phyloP scores from a whole-genome alignment of 2,329 filamentous ascomycete genomes.

The Scytalidium sp. region DNA sequence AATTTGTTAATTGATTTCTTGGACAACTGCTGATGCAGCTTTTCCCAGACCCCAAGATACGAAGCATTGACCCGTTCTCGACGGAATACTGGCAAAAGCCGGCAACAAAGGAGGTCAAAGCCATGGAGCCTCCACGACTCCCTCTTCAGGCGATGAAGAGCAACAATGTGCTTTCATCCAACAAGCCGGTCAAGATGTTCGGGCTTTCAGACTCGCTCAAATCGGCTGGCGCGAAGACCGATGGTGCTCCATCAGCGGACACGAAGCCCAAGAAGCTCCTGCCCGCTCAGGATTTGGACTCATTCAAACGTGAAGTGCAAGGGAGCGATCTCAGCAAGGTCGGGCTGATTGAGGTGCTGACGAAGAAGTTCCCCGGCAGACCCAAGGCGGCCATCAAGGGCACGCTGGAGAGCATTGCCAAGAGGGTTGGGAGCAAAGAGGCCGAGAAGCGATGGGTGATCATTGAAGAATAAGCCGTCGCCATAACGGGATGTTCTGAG shows the following conservation, averaged over 20 bases:
- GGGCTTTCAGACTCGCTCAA: constrained; percentile 2
- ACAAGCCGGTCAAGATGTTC: constrained; percentile 13
- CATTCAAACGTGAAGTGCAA: constrained; percentile 66
- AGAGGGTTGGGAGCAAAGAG: constrained; percentile 57
- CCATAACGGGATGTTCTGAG: no score
- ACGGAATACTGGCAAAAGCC: constrained; percentile 67
- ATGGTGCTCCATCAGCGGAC: constrained; percentile 7
- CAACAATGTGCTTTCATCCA: constrained; percentile 7
- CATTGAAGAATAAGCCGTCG: constrained; percentile 3
- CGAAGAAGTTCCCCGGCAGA: constrained; percentile 69
- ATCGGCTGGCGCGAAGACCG: background rate
- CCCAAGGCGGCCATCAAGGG: constrained; percentile 69
- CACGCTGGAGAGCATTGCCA: constrained; percentile 65
- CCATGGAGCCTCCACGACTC: constrained; percentile 32
- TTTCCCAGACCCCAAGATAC: constrained; percentile 27
- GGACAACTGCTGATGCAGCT: background rate
- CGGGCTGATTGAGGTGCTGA: constrained; percentile 71
- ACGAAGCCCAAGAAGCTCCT: constrained; percentile 22
- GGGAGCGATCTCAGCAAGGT: constrained; percentile 71
- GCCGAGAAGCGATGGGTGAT: constrained; percentile 61
- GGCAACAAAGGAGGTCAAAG: constrained; percentile 1
- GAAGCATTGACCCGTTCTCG: constrained; percentile 81
- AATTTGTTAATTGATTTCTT: constrained; percentile 2
- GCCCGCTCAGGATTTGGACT: constrained; percentile 19
- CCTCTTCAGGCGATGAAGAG: constrained; percentile 27